Conservation (phyloP, 2,329 filamentous ascomycete genomes). For the Celoporthe dispersa region DNA sequence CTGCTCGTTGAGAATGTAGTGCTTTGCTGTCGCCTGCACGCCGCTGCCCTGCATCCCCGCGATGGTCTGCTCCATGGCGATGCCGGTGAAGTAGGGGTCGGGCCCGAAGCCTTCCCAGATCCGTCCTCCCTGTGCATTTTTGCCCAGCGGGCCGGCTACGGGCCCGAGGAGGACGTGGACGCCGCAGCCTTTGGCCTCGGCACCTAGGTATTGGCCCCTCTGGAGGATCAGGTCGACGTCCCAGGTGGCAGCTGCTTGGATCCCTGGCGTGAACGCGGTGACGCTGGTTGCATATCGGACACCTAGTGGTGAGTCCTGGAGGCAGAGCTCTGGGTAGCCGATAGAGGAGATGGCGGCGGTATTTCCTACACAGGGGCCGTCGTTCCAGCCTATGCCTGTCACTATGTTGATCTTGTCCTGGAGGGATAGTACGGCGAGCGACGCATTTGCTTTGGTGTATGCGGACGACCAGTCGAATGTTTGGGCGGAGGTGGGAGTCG, state of each 20-base stretch:
- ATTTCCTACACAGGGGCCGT: constrained; percentile 71
- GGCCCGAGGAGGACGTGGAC: constrained; percentile 78
- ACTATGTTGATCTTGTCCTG: constrained; percentile 81
- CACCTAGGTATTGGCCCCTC: constrained; percentile 70
- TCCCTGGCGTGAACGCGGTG: constrained; percentile 79
- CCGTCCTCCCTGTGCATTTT: constrained; percentile 72
- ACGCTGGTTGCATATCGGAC: constrained; percentile 72
- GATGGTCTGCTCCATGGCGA: constrained; percentile 65
- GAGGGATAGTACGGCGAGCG: constrained; percentile 72
- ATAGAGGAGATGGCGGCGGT: constrained; percentile 59
- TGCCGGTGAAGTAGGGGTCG: constrained; percentile 74
- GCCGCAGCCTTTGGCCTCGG: constrained; percentile 71
- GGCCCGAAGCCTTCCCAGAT: constrained; percentile 86
- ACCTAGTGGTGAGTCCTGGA: constrained; percentile 82
- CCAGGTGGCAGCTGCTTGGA: constrained; percentile 81
- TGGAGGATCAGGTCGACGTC: constrained; percentile 74
- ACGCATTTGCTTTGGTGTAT: constrained; percentile 68
- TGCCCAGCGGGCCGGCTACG: constrained; percentile 74
- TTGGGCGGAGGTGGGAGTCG: constrained; percentile 54
- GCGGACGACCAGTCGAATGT: constrained; percentile 65
- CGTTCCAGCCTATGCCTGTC: constrained; percentile 76
- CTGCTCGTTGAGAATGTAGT: constrained; percentile 73
- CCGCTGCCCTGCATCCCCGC: constrained; percentile 58
- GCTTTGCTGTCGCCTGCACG: constrained; percentile 58
- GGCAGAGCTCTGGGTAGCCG: constrained; percentile 73